Evolutionary conservation across 2,329 filamentous ascomycete genomes (phyloP).

Genomic region (Pestalotiopsis sp.): DNA sequence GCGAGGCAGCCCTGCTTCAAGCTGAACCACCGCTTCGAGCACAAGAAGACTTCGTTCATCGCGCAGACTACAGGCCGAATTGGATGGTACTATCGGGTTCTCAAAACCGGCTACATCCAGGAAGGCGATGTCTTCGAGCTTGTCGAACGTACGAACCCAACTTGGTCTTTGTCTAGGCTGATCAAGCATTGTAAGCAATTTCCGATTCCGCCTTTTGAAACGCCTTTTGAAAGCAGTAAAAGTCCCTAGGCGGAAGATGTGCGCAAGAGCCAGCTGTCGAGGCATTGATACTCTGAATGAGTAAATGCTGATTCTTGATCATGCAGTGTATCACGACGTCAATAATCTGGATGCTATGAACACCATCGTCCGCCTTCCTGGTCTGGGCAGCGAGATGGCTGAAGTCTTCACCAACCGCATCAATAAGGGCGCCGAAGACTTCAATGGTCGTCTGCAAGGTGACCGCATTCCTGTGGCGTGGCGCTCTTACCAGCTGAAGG

Average conservation of each 20-base stretch:
- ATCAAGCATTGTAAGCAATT: not conserved
- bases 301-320: not conserved
- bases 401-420: slow-evolving; percentile 51
- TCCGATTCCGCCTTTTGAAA: not conserved
- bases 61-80: slow-evolving; percentile 60
- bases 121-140: slow-evolving; percentile 15
- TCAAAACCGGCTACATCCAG: slow-evolving; percentile 55
- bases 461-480: slow-evolving; percentile 36
- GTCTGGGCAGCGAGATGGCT: slow-evolving; percentile 48
- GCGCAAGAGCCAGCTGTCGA: no score
- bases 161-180: slow-evolving; percentile 9
- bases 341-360: slow-evolving; percentile 51
- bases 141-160: slow-evolving; percentile 10
- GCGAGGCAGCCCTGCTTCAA: slow-evolving; percentile 68
- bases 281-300: no score
- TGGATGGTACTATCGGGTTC: slow-evolving; percentile 66
- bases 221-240: no score
- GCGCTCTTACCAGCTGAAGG: slow-evolving; percentile 48
- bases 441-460: slow-evolving; percentile 25
- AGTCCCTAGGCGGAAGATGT: no score
- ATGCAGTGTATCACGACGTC: slow-evolving; percentile 22
- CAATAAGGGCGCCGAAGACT: slow-evolving; percentile 42
- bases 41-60: slow-evolving; percentile 61
- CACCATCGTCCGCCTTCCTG: slow-evolving; percentile 51
- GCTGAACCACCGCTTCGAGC: slow-evolving; percentile 66